Base-by-base conservation (phyloP, 1,139 yeast genomes). In the Candida mesenterica region DNA sequence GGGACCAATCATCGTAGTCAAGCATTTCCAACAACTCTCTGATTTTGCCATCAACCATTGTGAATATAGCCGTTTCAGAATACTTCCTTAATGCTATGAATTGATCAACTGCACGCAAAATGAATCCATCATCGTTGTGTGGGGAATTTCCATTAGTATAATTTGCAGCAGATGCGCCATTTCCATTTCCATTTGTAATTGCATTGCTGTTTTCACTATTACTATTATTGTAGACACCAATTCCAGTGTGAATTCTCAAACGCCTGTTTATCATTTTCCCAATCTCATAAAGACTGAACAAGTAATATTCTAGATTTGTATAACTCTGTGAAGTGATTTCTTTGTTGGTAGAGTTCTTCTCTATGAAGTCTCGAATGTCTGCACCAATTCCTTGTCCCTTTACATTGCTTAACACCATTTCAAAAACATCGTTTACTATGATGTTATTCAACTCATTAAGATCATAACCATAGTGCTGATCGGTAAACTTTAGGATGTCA, bases 281-380 rank as follows among this genome's bases (percentile, higher is more conserved):
- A 37, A 80, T 64, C 52, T 79, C 82, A 42, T 72, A 66, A 38
- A 78, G 70, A 42, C 83, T 76, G 58, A 68, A 65, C 40, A 84
- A 72, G 57, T 90, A 90, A 59, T 87, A 88, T 52, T 92, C 97
- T 50, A 90, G 67, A 55, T 92, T 89, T 40, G 94, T 82, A 46
- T 86, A 71, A 47, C 88, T 87, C 61, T 92, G 97, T 0, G 96
- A 86, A 29, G 89, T 77, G 45, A 89, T 89, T 59, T 92, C 98
- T 55, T 95, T 85, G 41, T 89, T 84, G 19, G 82, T 78, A 2
- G 86, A 73, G 47, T 79, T 69, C 40, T 57, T 65, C 22, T 57
- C 71, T 26, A 89, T 72, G 49, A 86, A 83, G 13, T 73, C 75
- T 38, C 74, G 68, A 41, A 88, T 73, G 42, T 83, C 85, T 34